Evolutionary conservation across 371 early-diverging fungal species (phyloP).

Genomic region (Ordospora colligata): DNA sequence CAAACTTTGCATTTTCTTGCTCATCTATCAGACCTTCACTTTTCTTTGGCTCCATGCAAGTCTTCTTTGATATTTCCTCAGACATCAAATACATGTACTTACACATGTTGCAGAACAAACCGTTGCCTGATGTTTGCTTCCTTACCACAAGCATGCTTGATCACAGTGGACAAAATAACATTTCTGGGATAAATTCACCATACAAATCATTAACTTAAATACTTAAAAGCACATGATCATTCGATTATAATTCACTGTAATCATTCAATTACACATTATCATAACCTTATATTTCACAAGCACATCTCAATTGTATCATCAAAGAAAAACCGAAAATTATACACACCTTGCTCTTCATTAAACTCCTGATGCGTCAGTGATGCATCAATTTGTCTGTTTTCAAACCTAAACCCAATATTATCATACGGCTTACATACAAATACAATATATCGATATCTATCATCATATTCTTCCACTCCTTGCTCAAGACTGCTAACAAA

Average conservation of each 20-base stretch:
- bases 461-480: conserved; percentile 13
- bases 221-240: too few species aligned
- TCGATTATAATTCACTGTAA: too few species aligned
- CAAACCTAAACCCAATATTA: conserved; percentile 15
- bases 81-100: conserved; percentile 43
- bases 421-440: background rate
- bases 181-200: background rate
- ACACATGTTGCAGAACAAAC: conserved; percentile 49
- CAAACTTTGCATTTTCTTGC: conserved; percentile 39
- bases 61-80: conserved; percentile 15
- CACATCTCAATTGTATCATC: background rate
- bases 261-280: too few species aligned
- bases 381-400: background rate
- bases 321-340: background rate
- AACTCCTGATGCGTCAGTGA: background rate
- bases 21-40: conserved; percentile 19
- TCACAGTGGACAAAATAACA: conserved; percentile 47
- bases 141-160: conserved; percentile 41
- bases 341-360: background rate
- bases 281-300: background rate
- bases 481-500: conserved; percentile 22
- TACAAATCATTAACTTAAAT: too few species aligned
- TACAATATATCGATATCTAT: conserved; percentile 12
- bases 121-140: background rate
- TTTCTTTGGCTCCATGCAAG: conserved; percentile 7